phyloP scores from a whole-genome alignment of 2,329 filamentous ascomycete genomes.

The Aspergillus sp. region DNA sequence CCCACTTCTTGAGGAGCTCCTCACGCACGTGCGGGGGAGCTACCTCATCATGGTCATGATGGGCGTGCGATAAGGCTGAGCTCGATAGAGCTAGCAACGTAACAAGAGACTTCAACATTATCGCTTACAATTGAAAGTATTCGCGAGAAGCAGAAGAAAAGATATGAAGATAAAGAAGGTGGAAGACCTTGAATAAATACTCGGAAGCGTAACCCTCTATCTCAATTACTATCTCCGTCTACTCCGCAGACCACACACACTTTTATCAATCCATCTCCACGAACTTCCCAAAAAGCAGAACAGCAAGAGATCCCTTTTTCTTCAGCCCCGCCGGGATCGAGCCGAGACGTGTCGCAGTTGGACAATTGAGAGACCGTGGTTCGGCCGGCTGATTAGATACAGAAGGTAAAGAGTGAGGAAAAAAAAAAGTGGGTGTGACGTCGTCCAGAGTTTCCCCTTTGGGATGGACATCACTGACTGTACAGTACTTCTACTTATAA shows the following conservation, averaged over 20 bases:
- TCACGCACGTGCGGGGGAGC: conserved; percentile 34
- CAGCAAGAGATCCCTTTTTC: background rate
- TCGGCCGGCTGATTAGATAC: background rate
- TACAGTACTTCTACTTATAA: too few relatives aligned
- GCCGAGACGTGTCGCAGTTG: too few relatives aligned
- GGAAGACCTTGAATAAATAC: background rate
- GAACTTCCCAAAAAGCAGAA: background rate
- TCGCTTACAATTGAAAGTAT: background rate
- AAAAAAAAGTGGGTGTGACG: conserved; percentile 12
- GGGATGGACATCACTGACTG: background rate
- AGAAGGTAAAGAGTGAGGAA: background rate
- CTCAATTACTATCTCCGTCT: background rate
- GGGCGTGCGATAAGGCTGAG: conserved; percentile 29
- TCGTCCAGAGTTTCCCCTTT: conserved; percentile 33
- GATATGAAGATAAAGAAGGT: conserved; percentile 1
- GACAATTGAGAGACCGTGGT: background rate
- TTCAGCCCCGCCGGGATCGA: background rate
- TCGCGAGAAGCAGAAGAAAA: background rate
- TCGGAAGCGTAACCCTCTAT: too few relatives aligned
- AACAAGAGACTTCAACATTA: conserved; percentile 5
- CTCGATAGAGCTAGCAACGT: conserved; percentile 27
- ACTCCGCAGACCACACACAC: background rate
- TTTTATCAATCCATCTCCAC: background rate
- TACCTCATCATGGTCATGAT: conserved; percentile 36
- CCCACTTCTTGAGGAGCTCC: conserved; percentile 43